A percentile compares a stretch with the other conserved stretches of the same genome.
phyloP scores from a whole-genome alignment of 2,329 filamentous ascomycete species.

The Lasiodiplodia hormozganensis region DNA sequence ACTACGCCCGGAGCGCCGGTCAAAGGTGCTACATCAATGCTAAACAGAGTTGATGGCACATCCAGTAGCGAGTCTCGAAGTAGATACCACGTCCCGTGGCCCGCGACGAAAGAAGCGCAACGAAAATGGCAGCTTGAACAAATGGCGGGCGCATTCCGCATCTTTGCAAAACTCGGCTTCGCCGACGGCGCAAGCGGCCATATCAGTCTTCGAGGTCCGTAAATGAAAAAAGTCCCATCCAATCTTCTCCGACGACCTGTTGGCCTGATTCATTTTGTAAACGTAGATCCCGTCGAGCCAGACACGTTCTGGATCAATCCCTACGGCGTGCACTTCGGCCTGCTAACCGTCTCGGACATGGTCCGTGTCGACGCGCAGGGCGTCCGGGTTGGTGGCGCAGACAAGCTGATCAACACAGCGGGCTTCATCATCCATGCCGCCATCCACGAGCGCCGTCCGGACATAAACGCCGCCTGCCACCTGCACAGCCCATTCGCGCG shows the following conservation, averaged over 20 bases:
- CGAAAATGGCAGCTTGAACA: slow-evolving; percentile 70
- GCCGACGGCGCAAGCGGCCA: slow-evolving; percentile 73
- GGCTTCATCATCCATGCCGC: slow-evolving; percentile 75
- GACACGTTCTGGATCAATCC: slow-evolving; percentile 73
- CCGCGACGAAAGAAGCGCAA: slow-evolving; percentile 56
- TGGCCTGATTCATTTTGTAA: too few species aligned
- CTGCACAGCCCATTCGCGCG: slow-evolving; percentile 71
- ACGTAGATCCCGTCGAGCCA: slow-evolving; percentile 58
- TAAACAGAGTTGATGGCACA: background rate
- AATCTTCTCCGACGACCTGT: background rate
- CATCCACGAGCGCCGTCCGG: slow-evolving; percentile 68
- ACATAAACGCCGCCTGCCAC: slow-evolving; percentile 72
- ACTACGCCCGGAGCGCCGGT: background rate
- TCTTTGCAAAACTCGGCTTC: slow-evolving; percentile 70
- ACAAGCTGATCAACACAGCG: slow-evolving; percentile 68
- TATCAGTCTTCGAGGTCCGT: slow-evolving; percentile 66
- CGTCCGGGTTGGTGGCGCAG: slow-evolving; percentile 65
- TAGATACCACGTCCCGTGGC: slow-evolving; percentile 47
- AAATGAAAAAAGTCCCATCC: background rate
- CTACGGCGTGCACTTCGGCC: slow-evolving; percentile 66
- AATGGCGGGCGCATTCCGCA: slow-evolving; percentile 70
- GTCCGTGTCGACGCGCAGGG: slow-evolving; percentile 69
- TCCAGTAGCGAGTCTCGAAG: background rate
- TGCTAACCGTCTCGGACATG: slow-evolving; percentile 71
- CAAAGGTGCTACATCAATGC: background rate